Base-by-base conservation (phyloP, 345 rosid species). In the Arabis hirsuta region DNA sequence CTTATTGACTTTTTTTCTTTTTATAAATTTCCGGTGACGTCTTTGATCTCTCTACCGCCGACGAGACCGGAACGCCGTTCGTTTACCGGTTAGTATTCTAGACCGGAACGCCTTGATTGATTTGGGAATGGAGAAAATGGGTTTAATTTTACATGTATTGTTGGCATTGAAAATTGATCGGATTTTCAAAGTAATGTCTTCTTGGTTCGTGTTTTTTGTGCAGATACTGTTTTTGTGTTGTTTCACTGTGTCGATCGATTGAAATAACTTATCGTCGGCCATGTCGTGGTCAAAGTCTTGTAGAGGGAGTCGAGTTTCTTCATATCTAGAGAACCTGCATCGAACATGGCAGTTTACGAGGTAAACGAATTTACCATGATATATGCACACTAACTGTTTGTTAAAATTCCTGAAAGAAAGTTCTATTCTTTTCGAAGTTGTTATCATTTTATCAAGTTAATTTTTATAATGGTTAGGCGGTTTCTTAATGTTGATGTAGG, bases 231-330 rank as follows among this genome's bases (percentile, higher is more conserved):
- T 51, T 34, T 14, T 14, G 73, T 67, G 11, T 55, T 68, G 67
- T 57, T 27, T 72, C 32, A 45, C 29, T 24, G 69, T 5, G 12
- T 59, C 9, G 32, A 54, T 68, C 44, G 36, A 55, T 61, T 26
- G 39, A 46, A 36, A 34, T 4, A n/a, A 54, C 13, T 42, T 19
- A 19, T 52, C 45, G 26, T 55, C 65, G 55, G 56, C 74, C 61
- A 76, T 76, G 79, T 76, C 79, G 60, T 69, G 71, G 79, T 69
- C 66, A 32, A 76, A 57, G 14, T 60, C 61, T 47, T 63, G 54
- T 47, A 69, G 65, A 46, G 51, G 74, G 36, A 54, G 45, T 55
- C 71, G 34, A 3, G 6, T 76, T 38, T 41, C 61, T n/a, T 62
- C 76, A 14, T 64, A 76, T 76, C 22, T 76, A n/a, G 66, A 48